Percentiles rank a stretch among this genome's conserved stretches.
Evolutionary conservation across 176 grass and related monocot genomes (phyloP).

Genomic region (Rhynchospora tenuis): DNA sequence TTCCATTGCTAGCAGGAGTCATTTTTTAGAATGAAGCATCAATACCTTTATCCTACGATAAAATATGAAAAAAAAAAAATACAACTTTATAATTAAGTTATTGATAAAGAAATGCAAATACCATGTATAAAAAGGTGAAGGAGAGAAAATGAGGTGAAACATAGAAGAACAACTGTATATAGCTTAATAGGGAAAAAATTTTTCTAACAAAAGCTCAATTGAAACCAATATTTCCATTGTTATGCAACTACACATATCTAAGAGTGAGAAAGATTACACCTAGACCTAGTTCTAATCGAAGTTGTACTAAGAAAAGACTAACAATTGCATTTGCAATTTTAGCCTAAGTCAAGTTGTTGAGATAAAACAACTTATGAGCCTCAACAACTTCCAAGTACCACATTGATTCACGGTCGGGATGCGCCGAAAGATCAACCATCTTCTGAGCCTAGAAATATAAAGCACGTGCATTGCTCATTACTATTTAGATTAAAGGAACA

Average conservation of each 20-base stretch:
- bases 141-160: not conserved
- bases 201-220: not conserved
- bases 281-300: not conserved
- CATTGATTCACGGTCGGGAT: constrained; percentile 72
- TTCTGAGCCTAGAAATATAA: constrained; percentile 65
- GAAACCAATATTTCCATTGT: not conserved
- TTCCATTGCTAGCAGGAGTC: not conserved
- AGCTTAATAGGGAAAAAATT: not conserved
- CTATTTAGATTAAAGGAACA: not conserved
- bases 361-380: constrained; percentile 60
- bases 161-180: not conserved
- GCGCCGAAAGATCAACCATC: constrained; percentile 62
- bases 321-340: not conserved
- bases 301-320: not conserved
- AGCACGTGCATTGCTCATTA: not conserved
- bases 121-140: not conserved
- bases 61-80: no score
- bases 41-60: no score
- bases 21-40: not conserved
- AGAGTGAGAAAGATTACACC: not conserved
- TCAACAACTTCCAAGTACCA: constrained; percentile 86
- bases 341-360: constrained; percentile 9
- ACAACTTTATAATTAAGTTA: not conserved
- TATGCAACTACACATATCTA: not conserved
- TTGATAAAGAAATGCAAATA: not conserved